A percentile compares a stretch with the other conserved stretches of the same genome.
These are phyloP conservation scores for Lecanoromycetidae sp. DNA, from an alignment of 2,329 filamentous ascomycete species.

Conservation along the genomic window DNA sequence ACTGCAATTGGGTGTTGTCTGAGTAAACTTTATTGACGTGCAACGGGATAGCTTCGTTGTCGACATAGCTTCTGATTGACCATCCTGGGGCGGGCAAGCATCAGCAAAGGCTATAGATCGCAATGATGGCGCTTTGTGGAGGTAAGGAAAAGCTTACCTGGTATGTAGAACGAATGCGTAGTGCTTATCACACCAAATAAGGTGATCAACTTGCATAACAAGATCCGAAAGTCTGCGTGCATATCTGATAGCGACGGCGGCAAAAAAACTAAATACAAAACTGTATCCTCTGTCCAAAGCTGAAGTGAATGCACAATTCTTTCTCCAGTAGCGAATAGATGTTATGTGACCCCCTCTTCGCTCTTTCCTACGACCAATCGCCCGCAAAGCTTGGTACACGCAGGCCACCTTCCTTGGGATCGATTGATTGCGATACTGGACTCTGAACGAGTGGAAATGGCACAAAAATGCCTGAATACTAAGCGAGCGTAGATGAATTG, in stretches of 20 bases:
- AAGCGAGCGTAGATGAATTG: constrained; percentile 2
- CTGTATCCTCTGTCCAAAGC: not conserved
- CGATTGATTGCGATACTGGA: no score
- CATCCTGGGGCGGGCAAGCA: constrained; percentile 45
- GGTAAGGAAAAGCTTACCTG: constrained; percentile 44
- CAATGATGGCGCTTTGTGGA: not conserved
- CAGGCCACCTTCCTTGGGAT: no score
- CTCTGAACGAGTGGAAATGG: constrained; percentile 22
- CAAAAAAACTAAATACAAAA: not conserved
- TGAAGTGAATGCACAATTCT: not conserved
- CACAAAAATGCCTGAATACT: constrained; percentile 9
- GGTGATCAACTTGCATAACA: constrained; percentile 24
- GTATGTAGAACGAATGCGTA: constrained; percentile 67
- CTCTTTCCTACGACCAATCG: no score
- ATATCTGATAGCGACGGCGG: constrained; percentile 14
- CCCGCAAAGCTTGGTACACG: no score
- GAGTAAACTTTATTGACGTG: constrained; percentile 88
- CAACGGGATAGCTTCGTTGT: constrained; percentile 67
- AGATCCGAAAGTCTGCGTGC: constrained; percentile 30
- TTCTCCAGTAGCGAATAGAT: no score
- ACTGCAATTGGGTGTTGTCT: constrained; percentile 79
- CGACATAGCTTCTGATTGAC: constrained; percentile 67
- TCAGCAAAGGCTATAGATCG: not conserved
- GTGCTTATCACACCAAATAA: constrained; percentile 39
- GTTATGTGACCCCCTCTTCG: not conserved